Percentiles rank a stretch among this genome's conserved stretches.
phyloP scores from a whole-genome alignment of 2,329 filamentous ascomycete genomes.

The Calonectria montana region DNA sequence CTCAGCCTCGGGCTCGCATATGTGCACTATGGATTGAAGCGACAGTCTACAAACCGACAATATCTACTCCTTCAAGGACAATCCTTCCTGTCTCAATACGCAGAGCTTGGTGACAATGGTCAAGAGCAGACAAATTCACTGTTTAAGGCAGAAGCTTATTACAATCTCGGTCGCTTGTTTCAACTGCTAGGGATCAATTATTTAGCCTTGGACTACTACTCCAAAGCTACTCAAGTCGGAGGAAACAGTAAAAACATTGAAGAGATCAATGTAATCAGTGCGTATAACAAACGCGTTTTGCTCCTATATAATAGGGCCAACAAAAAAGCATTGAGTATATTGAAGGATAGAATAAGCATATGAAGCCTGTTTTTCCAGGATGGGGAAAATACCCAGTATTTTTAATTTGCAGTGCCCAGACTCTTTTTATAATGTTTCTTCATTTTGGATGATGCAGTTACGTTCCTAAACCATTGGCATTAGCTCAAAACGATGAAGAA shows the following conservation, averaged over 20 bases:
- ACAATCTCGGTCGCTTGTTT: constrained; percentile 53
- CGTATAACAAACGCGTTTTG: constrained; percentile 48
- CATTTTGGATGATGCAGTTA: no score
- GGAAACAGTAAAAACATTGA: constrained; percentile 4
- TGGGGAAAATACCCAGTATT: no score
- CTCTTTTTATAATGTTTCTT: no score
- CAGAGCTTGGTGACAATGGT: constrained; percentile 27
- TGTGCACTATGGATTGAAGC: constrained; percentile 88
- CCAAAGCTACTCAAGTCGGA: constrained; percentile 45
- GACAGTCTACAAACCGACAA: constrained; percentile 90
- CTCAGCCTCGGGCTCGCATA: constrained; percentile 87
- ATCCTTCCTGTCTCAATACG: constrained; percentile 72
- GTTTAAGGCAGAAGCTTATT: constrained; percentile 48
- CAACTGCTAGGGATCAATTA: constrained; percentile 51
- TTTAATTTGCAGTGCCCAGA: no score
- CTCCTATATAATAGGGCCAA: constrained; percentile 46
- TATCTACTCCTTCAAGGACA: constrained; percentile 88
- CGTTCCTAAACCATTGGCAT: no score
- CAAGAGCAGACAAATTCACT: not conserved
- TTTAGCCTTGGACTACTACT: constrained; percentile 79
- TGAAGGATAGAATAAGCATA: not conserved
- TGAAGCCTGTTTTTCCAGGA: not conserved
- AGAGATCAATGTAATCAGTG: constrained; percentile 45
- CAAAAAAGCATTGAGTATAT: constrained; percentile 29
- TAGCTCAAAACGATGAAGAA: no score